Evolutionary conservation across 2,329 filamentous ascomycete species (phyloP).

Genomic region (Ophiostoma perfectum): DNA sequence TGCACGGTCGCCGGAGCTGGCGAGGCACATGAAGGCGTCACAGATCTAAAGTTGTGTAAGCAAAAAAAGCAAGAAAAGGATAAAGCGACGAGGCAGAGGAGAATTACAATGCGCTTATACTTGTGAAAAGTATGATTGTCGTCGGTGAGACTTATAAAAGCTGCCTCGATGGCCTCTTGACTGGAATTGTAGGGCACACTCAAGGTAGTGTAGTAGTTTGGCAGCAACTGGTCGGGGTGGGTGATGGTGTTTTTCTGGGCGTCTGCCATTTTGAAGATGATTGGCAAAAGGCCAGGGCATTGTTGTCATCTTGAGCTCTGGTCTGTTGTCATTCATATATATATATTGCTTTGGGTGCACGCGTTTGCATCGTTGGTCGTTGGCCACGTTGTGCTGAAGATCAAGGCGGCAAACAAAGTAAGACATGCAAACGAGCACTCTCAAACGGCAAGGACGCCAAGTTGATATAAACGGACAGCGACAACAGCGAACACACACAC

Average conservation of each 20-base stretch:
- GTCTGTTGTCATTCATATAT: neutral
- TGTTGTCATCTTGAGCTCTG: neutral
- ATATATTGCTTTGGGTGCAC: neutral
- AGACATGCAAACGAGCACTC: neutral
- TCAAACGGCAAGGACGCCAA: too few relatives aligned
- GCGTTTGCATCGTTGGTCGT: neutral
- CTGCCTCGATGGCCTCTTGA: neutral
- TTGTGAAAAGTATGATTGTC: neutral
- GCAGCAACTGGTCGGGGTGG: neutral
- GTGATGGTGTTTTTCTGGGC: neutral
- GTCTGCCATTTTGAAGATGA: neutral
- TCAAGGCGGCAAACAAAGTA: neutral
- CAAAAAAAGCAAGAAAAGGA: neutral
- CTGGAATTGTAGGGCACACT: conserved; percentile 9
- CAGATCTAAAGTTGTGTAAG: neutral
- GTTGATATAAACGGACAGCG: neutral
- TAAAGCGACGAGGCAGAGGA: neutral
- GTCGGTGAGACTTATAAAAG: neutral
- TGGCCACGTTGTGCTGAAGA: neutral
- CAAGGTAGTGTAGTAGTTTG: conserved; percentile 18
- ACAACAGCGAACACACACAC: too few relatives aligned
- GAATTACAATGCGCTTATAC: neutral
- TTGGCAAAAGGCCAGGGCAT: neutral
- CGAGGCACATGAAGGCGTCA: conserved; percentile 18
- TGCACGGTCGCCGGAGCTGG: conserved; percentile 15